These are phyloP conservation scores for Pontederia crassipes DNA, from an alignment of 176 grass and related monocot genomes.

Conservation along the genomic window DNA sequence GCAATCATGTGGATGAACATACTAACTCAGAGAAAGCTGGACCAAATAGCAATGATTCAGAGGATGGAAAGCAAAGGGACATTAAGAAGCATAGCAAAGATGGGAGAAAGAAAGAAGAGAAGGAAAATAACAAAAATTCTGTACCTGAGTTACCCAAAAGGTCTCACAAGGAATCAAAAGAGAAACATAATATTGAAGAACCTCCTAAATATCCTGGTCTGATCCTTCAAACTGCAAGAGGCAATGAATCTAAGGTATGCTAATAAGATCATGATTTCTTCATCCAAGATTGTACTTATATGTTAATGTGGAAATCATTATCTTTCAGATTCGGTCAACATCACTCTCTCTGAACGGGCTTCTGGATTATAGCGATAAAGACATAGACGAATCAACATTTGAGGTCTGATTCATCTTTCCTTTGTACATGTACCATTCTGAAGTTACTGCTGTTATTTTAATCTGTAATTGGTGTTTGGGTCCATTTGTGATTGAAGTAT, in stretches of 20 bases:
- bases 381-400: conserved; percentile 86
- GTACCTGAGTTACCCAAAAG: conserved; percentile 49
- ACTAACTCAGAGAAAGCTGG: conserved; percentile 14
- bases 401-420: conserved; percentile 38
- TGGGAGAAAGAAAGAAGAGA: conserved; percentile 42
- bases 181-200: conserved; percentile 59
- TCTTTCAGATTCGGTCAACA: conserved; percentile 63
- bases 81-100: conserved; percentile 33
- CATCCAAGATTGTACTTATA: conserved; percentile 7
- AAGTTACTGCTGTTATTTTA: background rate
- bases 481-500: background rate
- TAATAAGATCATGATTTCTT: conserved; percentile 7
- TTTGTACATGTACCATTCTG: background rate
- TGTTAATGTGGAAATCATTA: conserved; percentile 10
- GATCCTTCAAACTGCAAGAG: conserved; percentile 59
- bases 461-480: background rate
- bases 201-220: conserved; percentile 85
- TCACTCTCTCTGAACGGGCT: conserved; percentile 85
- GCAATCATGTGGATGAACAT: conserved; percentile 8
- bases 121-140: conserved; percentile 45
- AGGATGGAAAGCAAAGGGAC: conserved; percentile 34
- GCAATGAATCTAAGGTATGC: conserved; percentile 79
- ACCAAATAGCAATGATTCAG: conserved; percentile 22
- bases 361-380: conserved; percentile 88
- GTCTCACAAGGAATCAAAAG: conserved; percentile 36